Evolutionary conservation across 306 rosid genomes (phyloP).

Genomic region (Vigna radiata): DNA sequence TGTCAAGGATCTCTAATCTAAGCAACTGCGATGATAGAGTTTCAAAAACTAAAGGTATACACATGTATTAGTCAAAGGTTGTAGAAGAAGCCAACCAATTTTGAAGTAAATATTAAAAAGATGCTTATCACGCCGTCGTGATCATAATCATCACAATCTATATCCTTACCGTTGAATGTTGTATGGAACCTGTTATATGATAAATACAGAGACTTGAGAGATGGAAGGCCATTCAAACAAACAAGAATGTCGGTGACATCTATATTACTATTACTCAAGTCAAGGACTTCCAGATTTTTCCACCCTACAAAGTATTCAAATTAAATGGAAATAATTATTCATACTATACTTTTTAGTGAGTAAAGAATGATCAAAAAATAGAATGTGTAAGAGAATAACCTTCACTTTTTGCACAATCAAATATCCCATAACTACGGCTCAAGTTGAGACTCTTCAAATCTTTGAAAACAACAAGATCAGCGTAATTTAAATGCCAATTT

Average conservation of each 20-base stretch:
- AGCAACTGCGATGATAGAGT: slow-evolving; percentile 11
- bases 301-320: not conserved
- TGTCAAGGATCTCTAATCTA: slow-evolving; percentile 9
- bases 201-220: slow-evolving; percentile 12
- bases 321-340: not conserved
- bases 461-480: not conserved
- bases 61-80: not conserved
- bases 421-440: fast-evolving
- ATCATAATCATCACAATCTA: not conserved
- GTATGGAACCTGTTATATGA: fast-evolving
- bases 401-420: not conserved
- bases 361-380: not conserved
- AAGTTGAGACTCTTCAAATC: not conserved
- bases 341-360: not conserved
- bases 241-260: not conserved
- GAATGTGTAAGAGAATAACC: not conserved
- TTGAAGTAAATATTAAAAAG: not conserved
- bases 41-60: not conserved
- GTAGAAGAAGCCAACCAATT: not conserved
- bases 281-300: slow-evolving; percentile 35
- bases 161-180: not conserved
- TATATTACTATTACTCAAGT: not conserved
- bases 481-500: not conserved
- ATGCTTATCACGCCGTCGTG: not conserved
- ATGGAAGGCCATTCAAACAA: not conserved